Conservation (phyloP, 1,139 yeast genomes). For the Meyerozyma guilliermondii region DNA sequence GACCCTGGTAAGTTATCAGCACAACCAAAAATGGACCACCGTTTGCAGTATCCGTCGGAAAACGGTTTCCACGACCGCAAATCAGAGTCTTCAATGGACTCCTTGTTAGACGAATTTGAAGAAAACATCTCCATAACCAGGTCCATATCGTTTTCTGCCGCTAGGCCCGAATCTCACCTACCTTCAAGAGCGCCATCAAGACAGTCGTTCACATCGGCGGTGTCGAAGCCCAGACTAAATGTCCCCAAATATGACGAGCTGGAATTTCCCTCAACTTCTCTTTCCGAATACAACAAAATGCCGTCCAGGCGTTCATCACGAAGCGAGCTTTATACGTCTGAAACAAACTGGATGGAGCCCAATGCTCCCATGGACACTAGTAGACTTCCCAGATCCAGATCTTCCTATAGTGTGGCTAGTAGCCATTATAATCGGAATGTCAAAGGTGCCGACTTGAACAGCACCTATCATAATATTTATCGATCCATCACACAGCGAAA, state of each 20-base stretch:
- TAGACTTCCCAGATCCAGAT: conserved; percentile 17
- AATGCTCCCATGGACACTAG: conserved; percentile 8
- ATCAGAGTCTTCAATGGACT: conserved; percentile 46
- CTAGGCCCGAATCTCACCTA: conserved; percentile 6
- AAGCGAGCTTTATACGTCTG: conserved; percentile 38
- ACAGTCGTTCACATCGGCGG: conserved; percentile 21
- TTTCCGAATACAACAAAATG: conserved; percentile 30
- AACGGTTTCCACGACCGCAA: conserved; percentile 11
- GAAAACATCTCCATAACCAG: conserved; percentile 31
- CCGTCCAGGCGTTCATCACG: conserved; percentile 35
- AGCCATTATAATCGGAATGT: conserved; percentile 4
- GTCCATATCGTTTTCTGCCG: conserved; percentile 17
- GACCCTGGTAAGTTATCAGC: conserved; percentile 3
- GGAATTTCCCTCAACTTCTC: conserved; percentile 32
- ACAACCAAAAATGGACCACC: not conserved
- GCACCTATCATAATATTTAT: conserved; percentile 31
- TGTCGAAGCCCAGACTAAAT: conserved; percentile 4
- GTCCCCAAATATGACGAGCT: conserved; percentile 7
- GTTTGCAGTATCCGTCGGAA: not conserved
- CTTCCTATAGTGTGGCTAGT: conserved; percentile 23
- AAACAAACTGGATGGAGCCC: conserved; percentile 45
- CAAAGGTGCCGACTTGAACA: conserved; percentile 18
- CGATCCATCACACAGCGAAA: conserved; percentile 34
- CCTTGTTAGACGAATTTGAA: conserved; percentile 49
- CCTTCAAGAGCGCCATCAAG: conserved; percentile 26